These are phyloP conservation scores for Scleroderma citrinum DNA, from an alignment of 768 basidiomycete species.

Conservation along the genomic window DNA sequence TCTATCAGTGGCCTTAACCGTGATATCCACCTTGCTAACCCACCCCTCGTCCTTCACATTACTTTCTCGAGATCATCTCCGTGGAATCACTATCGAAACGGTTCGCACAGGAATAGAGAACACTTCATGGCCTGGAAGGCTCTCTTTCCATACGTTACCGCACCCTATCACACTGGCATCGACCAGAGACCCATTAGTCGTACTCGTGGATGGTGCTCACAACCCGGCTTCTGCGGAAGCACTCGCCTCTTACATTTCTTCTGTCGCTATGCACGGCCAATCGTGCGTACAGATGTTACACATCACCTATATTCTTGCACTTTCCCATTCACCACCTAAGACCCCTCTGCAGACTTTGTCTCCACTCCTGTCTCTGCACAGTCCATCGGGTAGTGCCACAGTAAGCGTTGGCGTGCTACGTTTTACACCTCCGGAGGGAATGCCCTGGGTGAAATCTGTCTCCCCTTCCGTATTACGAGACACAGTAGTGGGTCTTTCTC, in stretches of 20 bases:
- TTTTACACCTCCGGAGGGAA: constrained; percentile 78
- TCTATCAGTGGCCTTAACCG: constrained; percentile 59
- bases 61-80: constrained; percentile 10
- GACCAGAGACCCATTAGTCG: constrained; percentile 20
- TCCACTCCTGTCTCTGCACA: constrained; percentile 50
- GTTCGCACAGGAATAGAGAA: constrained; percentile 53
- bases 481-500: constrained; percentile 38
- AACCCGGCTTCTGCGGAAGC: constrained; percentile 73
- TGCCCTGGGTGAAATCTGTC: constrained; percentile 89
- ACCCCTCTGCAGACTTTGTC: constrained; percentile 63
- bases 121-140: constrained; percentile 76
- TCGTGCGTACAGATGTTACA: constrained; percentile 23
- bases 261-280: constrained; percentile 26
- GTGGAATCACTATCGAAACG: constrained; percentile 41
- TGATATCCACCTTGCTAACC: constrained; percentile 52
- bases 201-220: constrained; percentile 92
- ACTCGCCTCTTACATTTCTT: constrained; percentile 54
- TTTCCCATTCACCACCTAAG: constrained; percentile 88
- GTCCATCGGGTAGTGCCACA: constrained; percentile 26
- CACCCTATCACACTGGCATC: constrained; percentile 13
- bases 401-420: constrained; percentile 47
- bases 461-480: constrained; percentile 43
- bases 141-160: constrained; percentile 55
- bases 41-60: constrained; percentile 28
- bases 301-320: constrained; percentile 68